These are phyloP conservation scores for Xylaria sp. DNA, from an alignment of 2,329 filamentous ascomycete genomes.

Conservation along the genomic window DNA sequence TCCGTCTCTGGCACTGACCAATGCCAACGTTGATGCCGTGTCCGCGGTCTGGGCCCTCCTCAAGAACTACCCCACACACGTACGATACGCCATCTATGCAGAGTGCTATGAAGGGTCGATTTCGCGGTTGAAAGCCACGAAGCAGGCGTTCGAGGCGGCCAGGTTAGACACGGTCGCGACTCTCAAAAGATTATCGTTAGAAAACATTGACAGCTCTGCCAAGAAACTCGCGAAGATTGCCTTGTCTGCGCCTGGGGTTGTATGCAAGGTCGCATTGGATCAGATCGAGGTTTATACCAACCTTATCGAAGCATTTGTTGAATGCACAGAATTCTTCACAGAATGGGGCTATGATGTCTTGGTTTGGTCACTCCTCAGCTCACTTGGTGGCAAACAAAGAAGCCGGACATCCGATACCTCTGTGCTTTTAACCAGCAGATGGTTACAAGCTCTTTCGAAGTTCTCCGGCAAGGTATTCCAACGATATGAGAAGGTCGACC, in stretches of 20 bases:
- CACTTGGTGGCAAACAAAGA: slow-evolving; percentile 55
- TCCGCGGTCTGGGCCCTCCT: slow-evolving; percentile 84
- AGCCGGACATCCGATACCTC: slow-evolving; percentile 59
- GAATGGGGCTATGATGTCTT: slow-evolving; percentile 88
- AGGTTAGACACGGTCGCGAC: slow-evolving; percentile 75
- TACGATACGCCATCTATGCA: slow-evolving; percentile 82
- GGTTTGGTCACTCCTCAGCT: slow-evolving; percentile 84
- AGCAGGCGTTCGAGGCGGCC: slow-evolving; percentile 70
- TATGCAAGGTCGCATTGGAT: slow-evolving; percentile 81
- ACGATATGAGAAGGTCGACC: slow-evolving; percentile 76
- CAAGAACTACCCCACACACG: slow-evolving; percentile 67
- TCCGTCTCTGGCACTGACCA: slow-evolving; percentile 80
- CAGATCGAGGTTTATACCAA: slow-evolving; percentile 95
- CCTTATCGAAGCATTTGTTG: slow-evolving; percentile 88
- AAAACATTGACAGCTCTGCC: slow-evolving; percentile 81
- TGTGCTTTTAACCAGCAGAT: slow-evolving; percentile 73
- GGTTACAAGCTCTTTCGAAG: slow-evolving; percentile 83
- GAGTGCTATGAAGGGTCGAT: slow-evolving; percentile 84
- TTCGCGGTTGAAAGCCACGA: slow-evolving; percentile 72
- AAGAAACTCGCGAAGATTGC: slow-evolving; percentile 88
- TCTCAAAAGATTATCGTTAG: slow-evolving; percentile 83
- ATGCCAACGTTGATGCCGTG: slow-evolving; percentile 74
- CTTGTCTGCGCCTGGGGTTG: slow-evolving; percentile 81
- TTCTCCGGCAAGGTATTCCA: slow-evolving; percentile 90
- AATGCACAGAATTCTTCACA: slow-evolving; percentile 91